phyloP scores from a whole-genome alignment of 768 basidiomycete species.

The Mycena chlorophos region DNA sequence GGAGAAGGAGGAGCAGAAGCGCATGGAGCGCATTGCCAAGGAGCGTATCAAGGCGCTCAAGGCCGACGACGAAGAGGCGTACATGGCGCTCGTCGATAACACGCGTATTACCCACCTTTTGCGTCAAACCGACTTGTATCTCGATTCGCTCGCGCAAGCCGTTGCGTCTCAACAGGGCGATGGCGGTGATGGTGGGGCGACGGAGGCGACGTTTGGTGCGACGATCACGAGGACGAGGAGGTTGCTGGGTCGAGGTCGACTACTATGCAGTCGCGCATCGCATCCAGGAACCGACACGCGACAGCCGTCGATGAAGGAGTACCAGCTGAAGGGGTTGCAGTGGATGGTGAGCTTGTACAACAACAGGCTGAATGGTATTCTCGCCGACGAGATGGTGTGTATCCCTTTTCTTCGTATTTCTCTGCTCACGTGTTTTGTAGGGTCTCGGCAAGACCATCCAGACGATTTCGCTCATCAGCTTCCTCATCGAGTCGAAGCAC shows the following conservation, averaged over 20 bases:
- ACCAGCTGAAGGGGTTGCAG: slow-evolving; percentile 96
- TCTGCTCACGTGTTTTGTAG: slow-evolving; percentile 36
- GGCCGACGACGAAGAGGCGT: slow-evolving; percentile 99
- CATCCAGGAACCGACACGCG: slow-evolving; percentile 76
- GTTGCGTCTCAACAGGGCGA: slow-evolving; percentile 92
- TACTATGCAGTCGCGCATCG: slow-evolving; percentile 96
- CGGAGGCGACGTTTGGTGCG: slow-evolving; percentile 90
- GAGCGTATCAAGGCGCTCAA: slow-evolving; percentile 98
- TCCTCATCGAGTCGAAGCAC: slow-evolving; percentile 85
- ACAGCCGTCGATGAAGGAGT: slow-evolving; percentile 88
- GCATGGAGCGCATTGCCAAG: slow-evolving; percentile 93
- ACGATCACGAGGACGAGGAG: slow-evolving; percentile 55
- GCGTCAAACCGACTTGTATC: slow-evolving; percentile 89
- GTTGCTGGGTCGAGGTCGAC: slow-evolving; percentile 76
- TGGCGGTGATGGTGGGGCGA: slow-evolving; percentile 64
- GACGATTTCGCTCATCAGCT: slow-evolving; percentile 92
- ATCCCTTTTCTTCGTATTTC: slow-evolving; percentile 30
- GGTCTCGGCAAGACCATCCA: slow-evolving; percentile 96
- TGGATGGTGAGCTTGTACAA: slow-evolving; percentile 98
- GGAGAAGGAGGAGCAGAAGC: slow-evolving; percentile 97
- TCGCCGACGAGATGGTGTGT: slow-evolving; percentile 99
- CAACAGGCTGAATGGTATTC: slow-evolving; percentile 93
- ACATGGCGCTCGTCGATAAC: slow-evolving; percentile 97
- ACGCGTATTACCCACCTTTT: slow-evolving; percentile 97
- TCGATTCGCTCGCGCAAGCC: slow-evolving; percentile 93